Evolutionary conservation across 352 stramenopile species (phyloP), one percentile per base, ranked within the genome.

Genomic region (Pythium dissimile): DNA sequence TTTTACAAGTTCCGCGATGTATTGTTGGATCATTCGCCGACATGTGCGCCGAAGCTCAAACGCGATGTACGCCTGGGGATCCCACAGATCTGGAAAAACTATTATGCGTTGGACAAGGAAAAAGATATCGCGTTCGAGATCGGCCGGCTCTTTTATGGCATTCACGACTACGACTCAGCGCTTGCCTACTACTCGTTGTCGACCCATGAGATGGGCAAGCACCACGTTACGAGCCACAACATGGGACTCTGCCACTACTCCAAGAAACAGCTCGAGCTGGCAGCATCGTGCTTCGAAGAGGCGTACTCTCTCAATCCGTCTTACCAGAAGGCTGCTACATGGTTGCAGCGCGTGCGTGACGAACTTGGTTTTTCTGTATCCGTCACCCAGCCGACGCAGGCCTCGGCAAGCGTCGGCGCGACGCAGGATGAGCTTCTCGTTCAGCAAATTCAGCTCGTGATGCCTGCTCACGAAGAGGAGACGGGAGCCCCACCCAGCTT

Each of bases 151-250:
- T 98, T 94, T 62, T 98, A 98, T 58, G 92, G 88, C 5, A 80
- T 98, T 21, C 73, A 95, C 45, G 84, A 97, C 39, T 98, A 97
- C 64, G 75, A 92, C 51, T 75, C 79, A n/a, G 94, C 94, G 5
- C 61, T 98, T 10, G 69, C 73, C 3, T 97, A 90, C 59, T 98
- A 98, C 68, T 77, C 75, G 24, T 63, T 89, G 11, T 97, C 89
- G 20, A 75, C 68, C 12, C 74, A 86, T 15, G 77, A 94, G 66
- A 94, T 96, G 72, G 94, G 94, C 41, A 93, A 97, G 50, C 94
- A 98, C 67, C 90, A 98, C 63, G 89, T 98, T 28, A 98, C 94
- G 28, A 97, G 84, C 62, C 94, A 98, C 72, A 98, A 98, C 69
- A 97, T 97, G 84, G 94, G 92, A 9, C 72, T 98, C 2, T 98